Conservation (phyloP, 805 yeast genomes). For the Sungouiella thailandica region DNA sequence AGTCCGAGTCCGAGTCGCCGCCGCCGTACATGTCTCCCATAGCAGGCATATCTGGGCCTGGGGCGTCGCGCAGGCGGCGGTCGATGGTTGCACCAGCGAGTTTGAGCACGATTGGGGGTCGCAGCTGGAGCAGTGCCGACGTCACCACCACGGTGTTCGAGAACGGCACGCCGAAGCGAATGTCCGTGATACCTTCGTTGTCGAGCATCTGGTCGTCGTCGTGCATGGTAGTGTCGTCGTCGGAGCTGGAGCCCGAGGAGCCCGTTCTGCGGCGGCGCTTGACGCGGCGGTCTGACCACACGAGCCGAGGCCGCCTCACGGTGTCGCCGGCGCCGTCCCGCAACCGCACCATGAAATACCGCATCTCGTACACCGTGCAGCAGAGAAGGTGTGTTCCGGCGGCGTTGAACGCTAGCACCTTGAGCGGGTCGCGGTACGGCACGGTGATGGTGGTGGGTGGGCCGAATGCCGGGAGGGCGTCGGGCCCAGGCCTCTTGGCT, state of each 20-base stretch:
- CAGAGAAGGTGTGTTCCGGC: constrained; percentile 70
- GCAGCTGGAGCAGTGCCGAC: constrained; percentile 30
- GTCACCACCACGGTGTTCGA: constrained; percentile 36
- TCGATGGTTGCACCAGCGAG: constrained; percentile 48
- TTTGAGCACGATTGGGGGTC: constrained; percentile 29
- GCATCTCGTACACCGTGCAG: constrained; percentile 70
- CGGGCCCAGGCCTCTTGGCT: too few species aligned
- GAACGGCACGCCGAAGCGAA: constrained; percentile 45
- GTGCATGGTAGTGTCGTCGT: constrained; percentile 6
- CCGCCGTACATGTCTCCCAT: constrained; percentile 1
- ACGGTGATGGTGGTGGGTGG: constrained; percentile 72
- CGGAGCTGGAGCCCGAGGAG: constrained; percentile 6
- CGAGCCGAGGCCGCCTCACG: constrained; percentile 34
- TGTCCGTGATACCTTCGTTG: constrained; percentile 84
- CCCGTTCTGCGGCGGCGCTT: constrained; percentile 12
- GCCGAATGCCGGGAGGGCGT: too few species aligned
- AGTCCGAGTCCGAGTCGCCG: constrained; percentile 3
- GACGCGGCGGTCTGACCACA: constrained; percentile 29
- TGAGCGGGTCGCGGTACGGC: constrained; percentile 84
- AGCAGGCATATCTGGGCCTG: constrained; percentile 1
- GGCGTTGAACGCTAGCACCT: constrained; percentile 65
- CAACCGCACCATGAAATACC: constrained; percentile 72
- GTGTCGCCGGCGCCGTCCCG: constrained; percentile 43
- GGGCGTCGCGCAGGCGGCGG: constrained; percentile 11
- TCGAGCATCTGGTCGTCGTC: constrained; percentile 44